These are phyloP conservation scores for Aureobasidium sp. DNA, from an alignment of 2,329 filamentous ascomycete species.

Conservation along the genomic window DNA sequence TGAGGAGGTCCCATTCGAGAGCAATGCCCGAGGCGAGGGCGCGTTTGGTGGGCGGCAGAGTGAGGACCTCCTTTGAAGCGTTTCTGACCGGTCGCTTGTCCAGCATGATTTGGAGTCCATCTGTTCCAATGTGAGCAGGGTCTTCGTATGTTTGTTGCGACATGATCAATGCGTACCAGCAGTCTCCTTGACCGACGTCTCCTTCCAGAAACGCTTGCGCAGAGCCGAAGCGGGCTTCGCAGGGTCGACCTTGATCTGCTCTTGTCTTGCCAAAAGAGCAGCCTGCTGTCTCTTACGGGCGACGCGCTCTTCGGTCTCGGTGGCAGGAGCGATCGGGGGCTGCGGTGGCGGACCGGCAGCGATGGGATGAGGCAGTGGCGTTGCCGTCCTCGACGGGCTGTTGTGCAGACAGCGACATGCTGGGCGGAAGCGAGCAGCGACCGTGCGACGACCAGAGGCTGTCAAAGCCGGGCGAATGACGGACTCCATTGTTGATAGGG, in stretches of 20 bases:
- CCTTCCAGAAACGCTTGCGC: constrained; percentile 79
- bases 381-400: constrained; percentile 37
- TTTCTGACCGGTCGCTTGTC: constrained; percentile 74
- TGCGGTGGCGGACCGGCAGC: constrained; percentile 52
- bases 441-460: constrained; percentile 23
- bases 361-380: constrained; percentile 48
- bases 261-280: constrained; percentile 38
- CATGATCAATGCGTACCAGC: constrained; percentile 45
- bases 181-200: constrained; percentile 62
- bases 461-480: constrained; percentile 14
- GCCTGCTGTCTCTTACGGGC: constrained; percentile 43
- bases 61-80: constrained; percentile 62
- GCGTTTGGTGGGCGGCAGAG: constrained; percentile 64
- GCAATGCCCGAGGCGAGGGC: constrained; percentile 79
- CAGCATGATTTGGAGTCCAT: constrained; percentile 59
- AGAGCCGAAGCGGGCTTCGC: constrained; percentile 42
- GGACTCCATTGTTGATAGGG: not conserved
- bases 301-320: constrained; percentile 40
- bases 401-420: constrained; percentile 30
- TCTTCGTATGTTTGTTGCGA: too few relatives aligned
- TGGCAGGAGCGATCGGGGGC: constrained; percentile 43
- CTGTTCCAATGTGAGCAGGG: constrained; percentile 20
- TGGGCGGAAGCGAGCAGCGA: not conserved
- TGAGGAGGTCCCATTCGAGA: constrained; percentile 84
- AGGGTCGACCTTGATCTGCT: constrained; percentile 33